Conservation (phyloP, 2,329 filamentous ascomycete genomes). For the Monilinia vaccinii-corymbosi region DNA sequence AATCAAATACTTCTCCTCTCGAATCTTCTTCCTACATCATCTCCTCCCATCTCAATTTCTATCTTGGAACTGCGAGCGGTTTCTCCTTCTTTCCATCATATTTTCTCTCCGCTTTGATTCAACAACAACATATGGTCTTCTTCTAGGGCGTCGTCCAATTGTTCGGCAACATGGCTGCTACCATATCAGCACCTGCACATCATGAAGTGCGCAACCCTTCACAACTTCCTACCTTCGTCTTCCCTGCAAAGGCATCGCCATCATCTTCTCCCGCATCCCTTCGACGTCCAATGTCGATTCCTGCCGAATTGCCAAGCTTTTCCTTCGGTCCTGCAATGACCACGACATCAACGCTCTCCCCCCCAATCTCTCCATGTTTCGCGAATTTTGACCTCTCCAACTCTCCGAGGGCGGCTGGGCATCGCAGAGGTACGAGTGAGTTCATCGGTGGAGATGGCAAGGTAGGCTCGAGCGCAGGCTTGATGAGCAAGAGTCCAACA, state of each 20-base stretch:
- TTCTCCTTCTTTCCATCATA: neutral
- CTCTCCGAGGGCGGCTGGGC: constrained; percentile 47
- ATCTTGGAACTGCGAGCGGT: constrained; percentile 3
- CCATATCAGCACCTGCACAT: constrained; percentile 5
- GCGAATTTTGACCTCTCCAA: constrained; percentile 7
- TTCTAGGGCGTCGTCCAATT: neutral
- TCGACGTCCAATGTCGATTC: constrained; percentile 41
- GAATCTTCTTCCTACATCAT: neutral
- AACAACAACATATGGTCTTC: constrained; percentile 10
- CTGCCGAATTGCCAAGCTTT: constrained; percentile 5
- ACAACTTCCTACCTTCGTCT: constrained; percentile 23
- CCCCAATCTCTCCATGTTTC: constrained; percentile 40
- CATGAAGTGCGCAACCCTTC: constrained; percentile 11
- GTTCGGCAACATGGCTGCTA: constrained; percentile 11
- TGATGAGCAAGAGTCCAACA: constrained; percentile 61
- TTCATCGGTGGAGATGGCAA: constrained; percentile 67
- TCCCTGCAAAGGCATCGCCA: constrained; percentile 18
- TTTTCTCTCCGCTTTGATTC: neutral
- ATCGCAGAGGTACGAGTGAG: constrained; percentile 74
- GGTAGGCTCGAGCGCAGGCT: constrained; percentile 32
- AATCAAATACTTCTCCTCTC: neutral
- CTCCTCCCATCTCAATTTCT: neutral
- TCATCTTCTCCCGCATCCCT: constrained; percentile 18
- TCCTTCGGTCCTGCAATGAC: constrained; percentile 4
- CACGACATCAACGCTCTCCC: constrained; percentile 39